These are phyloP conservation scores for Polytrichum formosum DNA, from an alignment of 225 moss, liverwort and hornwort genomes.

Conservation along the genomic window DNA sequence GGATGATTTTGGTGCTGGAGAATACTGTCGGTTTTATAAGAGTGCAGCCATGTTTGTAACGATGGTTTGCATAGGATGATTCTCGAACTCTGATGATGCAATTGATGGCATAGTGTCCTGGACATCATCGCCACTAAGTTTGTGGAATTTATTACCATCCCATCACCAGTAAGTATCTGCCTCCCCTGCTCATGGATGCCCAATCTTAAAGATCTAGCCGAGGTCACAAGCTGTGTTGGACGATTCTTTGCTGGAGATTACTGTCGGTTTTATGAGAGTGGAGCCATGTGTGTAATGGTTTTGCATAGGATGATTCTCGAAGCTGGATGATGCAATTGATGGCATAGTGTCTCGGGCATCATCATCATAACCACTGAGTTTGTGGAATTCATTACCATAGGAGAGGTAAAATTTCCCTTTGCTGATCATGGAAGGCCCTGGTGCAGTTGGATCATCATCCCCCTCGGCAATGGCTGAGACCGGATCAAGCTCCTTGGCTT, in stretches of 20 bases:
- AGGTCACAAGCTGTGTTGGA: neutral
- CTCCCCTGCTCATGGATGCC: slow-evolving; percentile 2
- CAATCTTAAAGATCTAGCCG: neutral
- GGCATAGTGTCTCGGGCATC: neutral
- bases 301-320: neutral
- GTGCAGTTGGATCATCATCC: neutral
- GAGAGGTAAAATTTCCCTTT: neutral
- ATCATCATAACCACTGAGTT: neutral
- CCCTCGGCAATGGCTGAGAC: neutral
- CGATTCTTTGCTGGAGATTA: neutral
- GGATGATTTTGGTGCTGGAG: neutral
- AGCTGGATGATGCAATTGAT: neutral
- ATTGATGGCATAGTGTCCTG: neutral
- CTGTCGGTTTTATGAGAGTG: neutral
- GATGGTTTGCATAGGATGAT: neutral
- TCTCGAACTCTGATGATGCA: neutral
- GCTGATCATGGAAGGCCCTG: slow-evolving; percentile 7
- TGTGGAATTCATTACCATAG: neutral
- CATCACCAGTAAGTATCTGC: neutral
- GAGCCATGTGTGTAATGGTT: neutral
- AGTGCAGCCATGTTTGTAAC: neutral
- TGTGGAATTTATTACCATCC: too few species aligned
- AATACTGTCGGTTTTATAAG: neutral
- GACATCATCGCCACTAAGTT: neutral
- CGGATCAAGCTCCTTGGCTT: neutral